phyloP scores from a whole-genome alignment of 345 rosid species.

The Eucalyptus tenuipes region DNA sequence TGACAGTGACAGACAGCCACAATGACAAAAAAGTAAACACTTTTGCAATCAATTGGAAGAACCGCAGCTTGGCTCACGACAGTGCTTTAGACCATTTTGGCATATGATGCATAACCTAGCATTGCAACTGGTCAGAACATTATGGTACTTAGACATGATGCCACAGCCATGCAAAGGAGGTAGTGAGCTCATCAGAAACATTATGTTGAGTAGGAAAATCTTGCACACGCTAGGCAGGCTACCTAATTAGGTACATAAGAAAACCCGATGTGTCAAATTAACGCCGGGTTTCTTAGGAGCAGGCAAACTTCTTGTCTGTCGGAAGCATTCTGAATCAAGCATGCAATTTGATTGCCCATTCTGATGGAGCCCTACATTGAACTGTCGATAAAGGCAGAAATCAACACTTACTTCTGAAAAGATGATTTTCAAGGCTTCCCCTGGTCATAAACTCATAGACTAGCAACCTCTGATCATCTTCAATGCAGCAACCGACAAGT shows the following conservation, averaged over 20 bases:
- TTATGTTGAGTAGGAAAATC: background rate
- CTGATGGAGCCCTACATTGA: background rate
- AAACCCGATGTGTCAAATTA: background rate
- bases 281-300: background rate
- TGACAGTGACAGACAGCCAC: background rate
- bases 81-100: background rate
- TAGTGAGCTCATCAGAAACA: background rate
- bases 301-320: background rate
- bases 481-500: slow-evolving; percentile 84
- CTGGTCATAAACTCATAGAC: slow-evolving; percentile 96
- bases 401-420: slow-evolving; percentile 74
- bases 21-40: background rate
- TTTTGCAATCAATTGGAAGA: background rate
- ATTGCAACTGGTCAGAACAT: background rate
- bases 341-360: background rate
- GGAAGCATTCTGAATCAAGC: background rate
- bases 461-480: slow-evolving; percentile 88
- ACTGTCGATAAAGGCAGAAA: background rate
- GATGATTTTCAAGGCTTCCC: slow-evolving; percentile 98
- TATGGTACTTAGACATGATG: background rate
- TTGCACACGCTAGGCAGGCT: background rate
- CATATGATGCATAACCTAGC: background rate
- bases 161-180: background rate
- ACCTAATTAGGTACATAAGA: background rate
- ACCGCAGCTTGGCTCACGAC: background rate